Conservation (phyloP, 2,329 filamentous ascomycete genomes). For the Aspergillus neoniger region DNA sequence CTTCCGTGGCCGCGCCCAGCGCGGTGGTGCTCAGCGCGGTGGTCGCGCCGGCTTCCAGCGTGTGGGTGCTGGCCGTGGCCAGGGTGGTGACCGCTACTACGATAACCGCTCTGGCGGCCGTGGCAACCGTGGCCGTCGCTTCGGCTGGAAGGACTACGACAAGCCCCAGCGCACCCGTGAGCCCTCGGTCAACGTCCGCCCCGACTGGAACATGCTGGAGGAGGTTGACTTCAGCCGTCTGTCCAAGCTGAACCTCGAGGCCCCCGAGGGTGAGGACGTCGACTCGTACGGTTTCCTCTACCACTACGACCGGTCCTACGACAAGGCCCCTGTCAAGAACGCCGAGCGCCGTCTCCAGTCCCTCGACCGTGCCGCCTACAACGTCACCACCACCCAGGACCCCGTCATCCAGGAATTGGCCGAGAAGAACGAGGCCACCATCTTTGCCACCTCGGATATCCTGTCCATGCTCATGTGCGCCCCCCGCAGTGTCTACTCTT, state of each 20-base stretch:
- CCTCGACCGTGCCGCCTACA: constrained; percentile 94
- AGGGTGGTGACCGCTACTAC: constrained; percentile 66
- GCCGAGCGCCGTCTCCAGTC: constrained; percentile 84
- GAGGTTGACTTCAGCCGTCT: constrained; percentile 98
- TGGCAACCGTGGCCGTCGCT: constrained; percentile 75
- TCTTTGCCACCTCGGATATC: constrained; percentile 96
- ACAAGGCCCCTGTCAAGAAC: constrained; percentile 89
- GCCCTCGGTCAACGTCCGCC: constrained; percentile 92
- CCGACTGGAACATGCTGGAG: constrained; percentile 93
- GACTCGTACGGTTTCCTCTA: constrained; percentile 97
- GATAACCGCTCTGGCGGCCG: constrained; percentile 70
- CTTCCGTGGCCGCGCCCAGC: constrained; percentile 75
- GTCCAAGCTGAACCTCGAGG: constrained; percentile 91
- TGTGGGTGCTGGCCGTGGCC: constrained; percentile 67
- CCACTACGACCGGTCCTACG: constrained; percentile 94
- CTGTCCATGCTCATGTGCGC: constrained; percentile 99
- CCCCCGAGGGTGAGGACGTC: constrained; percentile 91
- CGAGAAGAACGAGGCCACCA: constrained; percentile 92
- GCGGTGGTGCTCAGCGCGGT: constrained; percentile 75
- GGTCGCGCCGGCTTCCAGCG: constrained; percentile 73
- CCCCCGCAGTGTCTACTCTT: constrained; percentile 93
- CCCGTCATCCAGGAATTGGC: constrained; percentile 96
- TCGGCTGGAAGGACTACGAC: constrained; percentile 98
- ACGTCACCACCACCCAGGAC: constrained; percentile 94
- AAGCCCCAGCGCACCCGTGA: constrained; percentile 96